These are phyloP conservation scores for Dicorynia guianensis DNA, from an alignment of 306 rosid species.

Conservation along the genomic window DNA sequence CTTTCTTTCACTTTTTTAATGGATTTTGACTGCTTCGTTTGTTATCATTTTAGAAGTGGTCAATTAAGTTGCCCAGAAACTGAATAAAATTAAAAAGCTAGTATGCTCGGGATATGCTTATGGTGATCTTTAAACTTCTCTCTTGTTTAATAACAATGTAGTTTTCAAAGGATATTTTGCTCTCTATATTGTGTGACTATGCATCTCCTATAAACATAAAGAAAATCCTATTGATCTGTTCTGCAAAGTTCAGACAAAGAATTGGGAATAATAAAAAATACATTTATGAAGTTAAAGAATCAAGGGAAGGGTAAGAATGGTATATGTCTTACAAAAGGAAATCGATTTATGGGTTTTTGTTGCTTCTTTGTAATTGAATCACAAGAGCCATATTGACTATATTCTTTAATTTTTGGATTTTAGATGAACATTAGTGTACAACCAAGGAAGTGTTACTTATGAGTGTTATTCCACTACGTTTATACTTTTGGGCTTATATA, in stretches of 20 bases:
- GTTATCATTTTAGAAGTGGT: conserved; percentile 34
- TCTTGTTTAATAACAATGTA: conserved; percentile 1
- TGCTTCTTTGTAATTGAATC: conserved; percentile 28
- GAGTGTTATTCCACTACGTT: conserved; percentile 15
- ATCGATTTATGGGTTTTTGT: conserved; percentile 9
- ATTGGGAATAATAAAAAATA: conserved; percentile 15
- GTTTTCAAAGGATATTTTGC: conserved; percentile 26
- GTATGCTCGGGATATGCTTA: conserved; percentile 35
- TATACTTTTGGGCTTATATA: conserved; percentile 37
- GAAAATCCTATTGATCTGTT: conserved; percentile 21
- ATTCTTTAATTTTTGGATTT: conserved; percentile 18
- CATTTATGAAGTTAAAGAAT: conserved; percentile 33
- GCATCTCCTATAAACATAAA: conserved; percentile 1
- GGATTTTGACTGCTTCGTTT: conserved; percentile 30
- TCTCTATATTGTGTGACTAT: conserved; percentile 9
- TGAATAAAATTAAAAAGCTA: conserved; percentile 24
- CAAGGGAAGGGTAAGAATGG: background rate
- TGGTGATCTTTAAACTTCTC: conserved; percentile 13
- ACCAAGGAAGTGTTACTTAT: conserved; percentile 21
- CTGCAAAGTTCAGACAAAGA: conserved; percentile 20
- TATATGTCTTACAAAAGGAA: conserved; percentile 2
- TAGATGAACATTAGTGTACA: conserved; percentile 30
- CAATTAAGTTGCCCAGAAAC: background rate
- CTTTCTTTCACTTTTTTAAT: conserved; percentile 26
- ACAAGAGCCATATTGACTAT: background rate